Evolutionary conservation across 106 monocot species (phyloP), one percentile per base, ranked within the genome.

Genomic region (Acanthochlamys bracteata): DNA sequence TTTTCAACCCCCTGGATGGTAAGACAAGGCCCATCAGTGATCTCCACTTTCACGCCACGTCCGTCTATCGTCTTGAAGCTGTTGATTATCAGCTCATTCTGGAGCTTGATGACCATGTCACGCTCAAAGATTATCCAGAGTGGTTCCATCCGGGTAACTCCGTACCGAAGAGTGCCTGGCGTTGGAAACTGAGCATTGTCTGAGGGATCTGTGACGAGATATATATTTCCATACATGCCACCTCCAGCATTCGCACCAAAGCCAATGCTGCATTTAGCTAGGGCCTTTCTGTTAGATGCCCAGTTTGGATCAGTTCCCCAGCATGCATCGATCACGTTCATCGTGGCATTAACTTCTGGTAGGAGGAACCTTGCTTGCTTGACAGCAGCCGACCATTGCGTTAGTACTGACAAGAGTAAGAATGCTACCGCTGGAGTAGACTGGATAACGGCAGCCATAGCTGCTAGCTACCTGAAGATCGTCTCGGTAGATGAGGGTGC

Each of bases 1-100:
- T 54, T 8, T 10, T 54, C 16, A 11, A 54, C 53, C 7, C 6
- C 7, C 53, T 54, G 53, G 16, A 54, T 54, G 16, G 53, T 75
- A 52, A 75, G 20, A 54, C 75, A 69, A 4, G 75, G 69, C 20
- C 75, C 75, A 42, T 46, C 0, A 7, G 46, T 25, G 75, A 75
- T 58, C 61, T 75, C 61, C 8, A 75, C 75, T 9, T 53, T 57
- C 8, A 20, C 55, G 13, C 75, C 75, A 12, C 75, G 58, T 13
- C 75, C 75, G 41, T 75, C 75, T 19, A 75, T 68, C 15, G 75
- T 69, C 75, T 75, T 75, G 63, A 61, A 57, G 43, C 69, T 69
- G 69, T 63, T 69, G 41, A 75, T 19, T 4, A 75, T 68, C 61
- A 75, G 62, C 63, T 75, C 69, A 25, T 75, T 63, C 42, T 42